Conservation (phyloP, 2,329 filamentous ascomycete genomes). For the Xenosphaeropsis pyriputrescens region DNA sequence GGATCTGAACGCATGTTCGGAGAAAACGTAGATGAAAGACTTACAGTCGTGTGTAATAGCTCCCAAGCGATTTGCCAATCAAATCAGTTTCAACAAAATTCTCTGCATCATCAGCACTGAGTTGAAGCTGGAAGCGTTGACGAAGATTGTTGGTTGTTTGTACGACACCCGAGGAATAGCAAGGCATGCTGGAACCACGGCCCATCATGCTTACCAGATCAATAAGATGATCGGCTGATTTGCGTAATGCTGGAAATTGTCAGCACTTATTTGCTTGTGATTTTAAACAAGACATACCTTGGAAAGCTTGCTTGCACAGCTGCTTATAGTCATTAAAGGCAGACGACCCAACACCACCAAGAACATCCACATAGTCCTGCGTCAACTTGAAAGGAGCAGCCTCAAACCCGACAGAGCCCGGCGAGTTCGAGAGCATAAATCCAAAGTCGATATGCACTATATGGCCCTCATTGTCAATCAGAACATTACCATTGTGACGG, state of each 20-base stretch:
- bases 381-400: conserved; percentile 79
- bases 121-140: conserved; percentile 66
- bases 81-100: conserved; percentile 68
- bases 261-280: conserved; percentile 3
- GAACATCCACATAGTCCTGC: conserved; percentile 71
- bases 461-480: conserved; percentile 75
- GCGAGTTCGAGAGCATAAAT: conserved; percentile 80
- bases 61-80: conserved; percentile 67
- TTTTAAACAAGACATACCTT: conserved; percentile 34
- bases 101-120: conserved; percentile 71
- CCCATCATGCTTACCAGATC: conserved; percentile 79
- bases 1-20: background rate
- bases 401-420: conserved; percentile 72
- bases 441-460: conserved; percentile 85
- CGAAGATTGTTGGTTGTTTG: conserved; percentile 56
- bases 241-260: conserved; percentile 42
- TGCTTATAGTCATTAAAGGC: conserved; percentile 65
- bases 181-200: conserved; percentile 70
- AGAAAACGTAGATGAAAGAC: conserved; percentile 17
- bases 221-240: conserved; percentile 67
- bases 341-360: conserved; percentile 56
- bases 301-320: conserved; percentile 72
- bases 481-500: conserved; percentile 73
- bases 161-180: conserved; percentile 59
- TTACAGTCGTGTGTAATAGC: conserved; percentile 76